Evolutionary conservation across 2,329 filamentous ascomycete species (phyloP).

Genomic region (Aureobasidium sp.): DNA sequence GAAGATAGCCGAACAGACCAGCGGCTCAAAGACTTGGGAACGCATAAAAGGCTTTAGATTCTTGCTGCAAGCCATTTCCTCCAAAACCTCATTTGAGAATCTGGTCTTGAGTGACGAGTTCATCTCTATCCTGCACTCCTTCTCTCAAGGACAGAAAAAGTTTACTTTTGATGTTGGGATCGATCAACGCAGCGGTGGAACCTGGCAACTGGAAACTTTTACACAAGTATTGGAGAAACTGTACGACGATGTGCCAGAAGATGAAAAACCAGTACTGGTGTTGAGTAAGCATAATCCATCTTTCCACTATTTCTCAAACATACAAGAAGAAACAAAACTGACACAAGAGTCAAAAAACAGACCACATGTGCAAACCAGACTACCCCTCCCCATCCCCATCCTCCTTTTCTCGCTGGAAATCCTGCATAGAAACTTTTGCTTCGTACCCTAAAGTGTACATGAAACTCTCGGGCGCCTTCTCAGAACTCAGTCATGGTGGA

Average conservation of each 20-base stretch:
- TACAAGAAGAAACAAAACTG: background rate
- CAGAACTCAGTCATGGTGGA: slow-evolving; percentile 59
- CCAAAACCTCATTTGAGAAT: slow-evolving; percentile 29
- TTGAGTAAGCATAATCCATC: slow-evolving; percentile 48
- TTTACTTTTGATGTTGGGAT: slow-evolving; percentile 78
- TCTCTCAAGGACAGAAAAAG: slow-evolving; percentile 51
- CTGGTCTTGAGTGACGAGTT: slow-evolving; percentile 32
- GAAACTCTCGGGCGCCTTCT: slow-evolving; percentile 84
- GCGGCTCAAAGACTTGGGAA: slow-evolving; percentile 55
- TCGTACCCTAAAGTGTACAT: slow-evolving; percentile 65
- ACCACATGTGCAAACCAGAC: slow-evolving; percentile 87
- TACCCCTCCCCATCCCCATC: slow-evolving; percentile 44
- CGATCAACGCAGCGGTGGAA: slow-evolving; percentile 69
- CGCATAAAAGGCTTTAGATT: slow-evolving; percentile 76
- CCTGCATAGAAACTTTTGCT: slow-evolving; percentile 60
- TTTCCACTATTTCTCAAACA: too few species aligned
- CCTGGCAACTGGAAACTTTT: slow-evolving; percentile 46
- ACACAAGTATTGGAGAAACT: slow-evolving; percentile 38
- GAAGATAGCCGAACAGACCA: slow-evolving; percentile 49
- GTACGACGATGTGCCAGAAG: slow-evolving; percentile 53
- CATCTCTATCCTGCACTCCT: slow-evolving; percentile 47
- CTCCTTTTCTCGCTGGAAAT: slow-evolving; percentile 64
- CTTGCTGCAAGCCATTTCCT: slow-evolving; percentile 57
- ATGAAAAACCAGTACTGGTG: slow-evolving; percentile 58
- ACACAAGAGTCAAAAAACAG: slow-evolving; percentile 37